Evolutionary conservation across 345 rosid species (phyloP), one percentile per base, ranked within the genome.

Genomic region (Hypericum perforatum): DNA sequence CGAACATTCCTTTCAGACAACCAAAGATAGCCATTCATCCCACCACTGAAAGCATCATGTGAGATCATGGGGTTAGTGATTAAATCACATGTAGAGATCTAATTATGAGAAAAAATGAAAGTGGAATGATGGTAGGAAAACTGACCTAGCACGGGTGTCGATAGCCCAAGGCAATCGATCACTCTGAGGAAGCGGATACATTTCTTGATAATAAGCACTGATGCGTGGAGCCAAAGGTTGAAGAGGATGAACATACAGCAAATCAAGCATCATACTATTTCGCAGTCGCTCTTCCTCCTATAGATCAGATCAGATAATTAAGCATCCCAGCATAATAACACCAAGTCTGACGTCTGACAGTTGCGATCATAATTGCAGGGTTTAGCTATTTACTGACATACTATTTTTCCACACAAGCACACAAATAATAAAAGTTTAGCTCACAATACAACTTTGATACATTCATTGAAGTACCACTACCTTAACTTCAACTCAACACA

Each of bases 21-120:
- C 89, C 89, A 84, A 62, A 94, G 64, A 71, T 45, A 89, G 14
- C 99, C 99, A 60, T 80, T 94, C 94, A 86, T 84, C 60, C 94
- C 97, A 75, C 75, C 79, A 71, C 99, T 94, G 83, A 60, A 72
- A 67, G 64, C 43, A 60, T 64, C 12, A 16, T 52, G 29, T 42
- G 10, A 70, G 49, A 44, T 53, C 32, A 22, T 22, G 32, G 32
- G 32, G 32, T 22, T 22, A 38, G 64, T 49, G 61, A 58, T 63
- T 44, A 11, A 60, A 74, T 65, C 39, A 53, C 42, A 53, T 39
- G 16, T 54, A 44, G 14, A 38, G 9, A 49, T 41, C 29, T n/a
- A 55, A 38, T 36, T 66, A 45, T 46, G 29, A 43, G 37, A 16
- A 41, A 45, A 8, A 49, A 37, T 63, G 32, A 49, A 49, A 41